These are phyloP conservation scores for Amanita muscaria DNA, from an alignment of 768 basidiomycete genomes.

Conservation along the genomic window DNA sequence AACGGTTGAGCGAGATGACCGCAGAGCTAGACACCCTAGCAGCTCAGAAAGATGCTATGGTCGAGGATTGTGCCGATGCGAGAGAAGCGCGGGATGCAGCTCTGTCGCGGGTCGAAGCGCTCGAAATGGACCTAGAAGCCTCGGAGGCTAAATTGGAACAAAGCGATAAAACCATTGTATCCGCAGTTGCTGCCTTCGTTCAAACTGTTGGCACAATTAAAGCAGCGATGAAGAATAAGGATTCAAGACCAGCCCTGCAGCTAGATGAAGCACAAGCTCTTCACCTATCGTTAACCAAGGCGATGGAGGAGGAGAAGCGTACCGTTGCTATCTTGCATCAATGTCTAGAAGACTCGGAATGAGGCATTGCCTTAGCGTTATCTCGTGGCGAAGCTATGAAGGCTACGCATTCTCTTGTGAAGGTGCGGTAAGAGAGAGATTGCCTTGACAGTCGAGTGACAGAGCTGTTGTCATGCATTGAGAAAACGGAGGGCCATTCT, in stretches of 20 bases:
- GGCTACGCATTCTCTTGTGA: slow-evolving; percentile 7
- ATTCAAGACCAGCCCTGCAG: not conserved
- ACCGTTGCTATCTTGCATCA: not conserved
- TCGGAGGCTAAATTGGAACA: slow-evolving; percentile 22
- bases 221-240: slow-evolving; percentile 9
- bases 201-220: slow-evolving; percentile 23
- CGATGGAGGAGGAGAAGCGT: not conserved
- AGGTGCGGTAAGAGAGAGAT: slow-evolving; percentile 13
- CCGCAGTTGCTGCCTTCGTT: slow-evolving; percentile 30
- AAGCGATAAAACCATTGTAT: slow-evolving; percentile 26
- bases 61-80: slow-evolving; percentile 76
- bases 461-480: not conserved
- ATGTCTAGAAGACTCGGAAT: not conserved
- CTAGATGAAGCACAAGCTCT: not conserved
- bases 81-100: slow-evolving; percentile 66
- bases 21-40: slow-evolving; percentile 56
- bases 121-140: slow-evolving; percentile 54
- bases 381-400: slow-evolving; percentile 11
- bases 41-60: slow-evolving; percentile 70
- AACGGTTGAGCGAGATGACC: slow-evolving; percentile 61
- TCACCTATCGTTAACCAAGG: not conserved
- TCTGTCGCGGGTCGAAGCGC: slow-evolving; percentile 40
- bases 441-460: not conserved
- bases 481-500: not conserved
- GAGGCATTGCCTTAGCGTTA: slow-evolving; percentile 4